A percentile compares a stretch with the other conserved stretches of the same genome.
Evolutionary conservation across 768 basidiomycete genomes (phyloP).

Genomic region (Gyrodon lividus): DNA sequence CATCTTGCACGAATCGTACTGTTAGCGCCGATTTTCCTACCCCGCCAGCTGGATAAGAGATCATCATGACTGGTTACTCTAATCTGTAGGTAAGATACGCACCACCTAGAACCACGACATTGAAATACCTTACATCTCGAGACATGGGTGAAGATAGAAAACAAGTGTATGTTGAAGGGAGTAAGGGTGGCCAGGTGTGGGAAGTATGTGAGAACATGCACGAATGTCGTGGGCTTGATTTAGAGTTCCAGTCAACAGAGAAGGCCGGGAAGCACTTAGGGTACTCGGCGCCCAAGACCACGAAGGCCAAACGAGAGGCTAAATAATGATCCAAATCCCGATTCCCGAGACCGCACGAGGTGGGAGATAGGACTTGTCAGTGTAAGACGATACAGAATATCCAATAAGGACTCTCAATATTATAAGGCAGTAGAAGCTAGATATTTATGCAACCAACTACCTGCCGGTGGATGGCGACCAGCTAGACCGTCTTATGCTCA

Average conservation of each 20-base stretch:
- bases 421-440: too few species aligned
- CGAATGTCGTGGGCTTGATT: neutral
- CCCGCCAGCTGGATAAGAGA: constrained; percentile 61
- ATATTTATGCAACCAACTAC: too few species aligned
- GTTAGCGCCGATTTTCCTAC: constrained; percentile 88
- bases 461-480: too few species aligned
- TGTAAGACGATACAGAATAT: too few species aligned
- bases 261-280: neutral
- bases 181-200: constrained; percentile 15
- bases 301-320: neutral
- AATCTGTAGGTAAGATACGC: constrained; percentile 21
- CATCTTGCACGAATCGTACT: constrained; percentile 71
- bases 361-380: neutral
- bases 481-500: too few species aligned
- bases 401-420: too few species aligned
- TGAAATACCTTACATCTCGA: constrained; percentile 64
- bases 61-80: constrained; percentile 3
- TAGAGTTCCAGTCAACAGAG: neutral
- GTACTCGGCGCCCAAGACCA: neutral
- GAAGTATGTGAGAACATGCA: constrained; percentile 18
- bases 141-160: constrained; percentile 3
- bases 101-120: constrained; percentile 82
- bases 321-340: neutral
- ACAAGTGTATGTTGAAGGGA: constrained; percentile 9
- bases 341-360: too few species aligned